These are phyloP conservation scores for Podochytrium sp. DNA, from an alignment of 192 early-diverging fungal species.

Conservation along the genomic window DNA sequence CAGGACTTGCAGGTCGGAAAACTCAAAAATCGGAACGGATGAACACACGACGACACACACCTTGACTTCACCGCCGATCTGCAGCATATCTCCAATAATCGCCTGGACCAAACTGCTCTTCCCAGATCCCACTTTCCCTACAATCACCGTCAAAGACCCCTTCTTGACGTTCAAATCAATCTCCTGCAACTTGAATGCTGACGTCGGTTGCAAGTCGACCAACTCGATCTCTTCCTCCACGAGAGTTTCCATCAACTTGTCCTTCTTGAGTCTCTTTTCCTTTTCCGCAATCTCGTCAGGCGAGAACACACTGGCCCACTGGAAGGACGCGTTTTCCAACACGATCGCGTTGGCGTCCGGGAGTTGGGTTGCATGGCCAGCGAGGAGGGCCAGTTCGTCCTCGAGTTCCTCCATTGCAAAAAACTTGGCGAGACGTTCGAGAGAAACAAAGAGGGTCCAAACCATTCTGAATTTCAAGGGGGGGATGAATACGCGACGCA, in stretches of 20 bases:
- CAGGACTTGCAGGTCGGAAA: too few species aligned
- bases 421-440: constrained; percentile 51
- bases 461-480: constrained; percentile 41
- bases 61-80: constrained; percentile 47
- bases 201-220: constrained; percentile 13
- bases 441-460: constrained; percentile 52
- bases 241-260: too few species aligned
- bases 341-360: too few species aligned
- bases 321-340: constrained; percentile 62
- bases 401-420: constrained; percentile 67
- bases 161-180: constrained; percentile 50
- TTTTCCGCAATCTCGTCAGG: constrained; percentile 58
- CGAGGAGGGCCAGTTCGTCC: not conserved
- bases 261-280: not conserved
- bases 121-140: constrained; percentile 81
- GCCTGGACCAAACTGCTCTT: constrained; percentile 82
- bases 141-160: constrained; percentile 72
- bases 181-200: constrained; percentile 59
- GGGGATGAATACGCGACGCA: constrained; percentile 42
- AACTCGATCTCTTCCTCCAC: constrained; percentile 9
- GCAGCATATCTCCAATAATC: constrained; percentile 79
- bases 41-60: too few species aligned
- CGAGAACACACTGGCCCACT: constrained; percentile 52
- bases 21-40: not conserved
- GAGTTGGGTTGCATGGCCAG: too few species aligned